These are phyloP conservation scores for Rutidosis leptorrhynchoides DNA, from an alignment of 129 eudicot species.

Conservation along the genomic window DNA sequence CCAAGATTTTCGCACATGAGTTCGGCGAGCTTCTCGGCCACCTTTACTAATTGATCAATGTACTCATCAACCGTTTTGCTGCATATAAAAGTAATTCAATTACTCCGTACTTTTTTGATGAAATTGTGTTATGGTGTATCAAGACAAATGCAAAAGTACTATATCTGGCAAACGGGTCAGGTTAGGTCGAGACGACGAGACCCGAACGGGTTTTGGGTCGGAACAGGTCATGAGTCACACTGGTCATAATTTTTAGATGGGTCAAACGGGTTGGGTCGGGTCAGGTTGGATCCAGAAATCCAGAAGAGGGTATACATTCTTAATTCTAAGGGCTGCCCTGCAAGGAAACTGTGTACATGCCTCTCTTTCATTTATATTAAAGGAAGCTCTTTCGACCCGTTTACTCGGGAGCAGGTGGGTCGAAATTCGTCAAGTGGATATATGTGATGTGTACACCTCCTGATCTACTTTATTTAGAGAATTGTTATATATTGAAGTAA, in stretches of 20 bases:
- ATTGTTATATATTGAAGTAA: background rate
- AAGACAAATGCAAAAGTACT: background rate
- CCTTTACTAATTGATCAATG: constrained; percentile 54
- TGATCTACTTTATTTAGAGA: no score
- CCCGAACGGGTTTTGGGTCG: no score
- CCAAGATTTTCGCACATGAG: constrained; percentile 86
- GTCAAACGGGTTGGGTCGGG: no score
- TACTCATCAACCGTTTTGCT: constrained; percentile 66
- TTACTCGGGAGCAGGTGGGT: background rate
- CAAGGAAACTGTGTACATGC: background rate
- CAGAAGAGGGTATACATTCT: background rate
- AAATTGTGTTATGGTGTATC: background rate
- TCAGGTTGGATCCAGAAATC: background rate
- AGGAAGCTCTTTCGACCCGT: background rate
- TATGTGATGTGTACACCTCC: background rate
- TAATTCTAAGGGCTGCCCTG: background rate
- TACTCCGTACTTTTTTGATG: background rate
- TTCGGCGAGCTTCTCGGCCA: constrained; percentile 69
- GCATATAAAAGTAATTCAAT: constrained; percentile 20
- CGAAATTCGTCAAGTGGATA: background rate
- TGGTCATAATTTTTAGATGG: no score
- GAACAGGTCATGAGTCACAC: no score
- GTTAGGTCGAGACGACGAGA: no score
- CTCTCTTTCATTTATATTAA: background rate
- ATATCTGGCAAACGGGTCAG: no score